Evolutionary conservation across 2,329 filamentous ascomycete genomes (phyloP).

Genomic region (Thielaviopsis ethacetica): DNA sequence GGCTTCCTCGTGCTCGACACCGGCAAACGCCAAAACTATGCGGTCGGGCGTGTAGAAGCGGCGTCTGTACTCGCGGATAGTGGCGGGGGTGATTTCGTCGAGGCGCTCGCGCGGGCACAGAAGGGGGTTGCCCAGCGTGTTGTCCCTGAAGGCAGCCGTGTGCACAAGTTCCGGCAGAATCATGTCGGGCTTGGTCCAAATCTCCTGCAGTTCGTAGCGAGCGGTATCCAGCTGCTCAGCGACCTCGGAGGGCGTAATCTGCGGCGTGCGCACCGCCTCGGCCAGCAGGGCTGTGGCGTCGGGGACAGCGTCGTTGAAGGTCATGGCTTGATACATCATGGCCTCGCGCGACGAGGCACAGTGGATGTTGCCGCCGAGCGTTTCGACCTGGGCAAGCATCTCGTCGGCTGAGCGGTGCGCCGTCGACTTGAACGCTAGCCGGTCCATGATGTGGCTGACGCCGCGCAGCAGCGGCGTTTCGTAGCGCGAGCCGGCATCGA

Average conservation of each 20-base stretch:
- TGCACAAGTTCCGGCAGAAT: constrained; percentile 92
- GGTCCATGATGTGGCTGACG: constrained; percentile 90
- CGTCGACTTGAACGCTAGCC: constrained; percentile 87
- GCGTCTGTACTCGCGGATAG: constrained; percentile 63
- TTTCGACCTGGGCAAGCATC: constrained; percentile 77
- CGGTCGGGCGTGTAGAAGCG: constrained; percentile 78
- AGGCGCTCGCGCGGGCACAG: constrained; percentile 79
- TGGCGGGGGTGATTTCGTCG: constrained; percentile 51
- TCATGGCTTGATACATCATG: constrained; percentile 97
- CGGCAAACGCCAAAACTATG: constrained; percentile 90
- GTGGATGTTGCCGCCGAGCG: constrained; percentile 86
- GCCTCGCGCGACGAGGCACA: constrained; percentile 90
- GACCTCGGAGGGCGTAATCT: constrained; percentile 76
- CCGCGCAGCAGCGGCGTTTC: constrained; percentile 74
- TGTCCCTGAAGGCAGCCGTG: constrained; percentile 88
- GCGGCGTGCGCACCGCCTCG: constrained; percentile 79
- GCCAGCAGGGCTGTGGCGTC: constrained; percentile 70
- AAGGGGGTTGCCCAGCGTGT: constrained; percentile 86
- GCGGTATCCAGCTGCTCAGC: constrained; percentile 76
- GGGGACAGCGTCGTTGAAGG: constrained; percentile 85
- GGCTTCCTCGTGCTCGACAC: constrained; percentile 67
- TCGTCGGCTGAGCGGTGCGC: constrained; percentile 55
- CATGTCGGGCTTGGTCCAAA: constrained; percentile 93
- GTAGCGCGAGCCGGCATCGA: constrained; percentile 88
- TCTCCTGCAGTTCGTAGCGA: constrained; percentile 89